Conservation (phyloP, 352 stramenopile genomes). For the Phytophthora vignae region DNA sequence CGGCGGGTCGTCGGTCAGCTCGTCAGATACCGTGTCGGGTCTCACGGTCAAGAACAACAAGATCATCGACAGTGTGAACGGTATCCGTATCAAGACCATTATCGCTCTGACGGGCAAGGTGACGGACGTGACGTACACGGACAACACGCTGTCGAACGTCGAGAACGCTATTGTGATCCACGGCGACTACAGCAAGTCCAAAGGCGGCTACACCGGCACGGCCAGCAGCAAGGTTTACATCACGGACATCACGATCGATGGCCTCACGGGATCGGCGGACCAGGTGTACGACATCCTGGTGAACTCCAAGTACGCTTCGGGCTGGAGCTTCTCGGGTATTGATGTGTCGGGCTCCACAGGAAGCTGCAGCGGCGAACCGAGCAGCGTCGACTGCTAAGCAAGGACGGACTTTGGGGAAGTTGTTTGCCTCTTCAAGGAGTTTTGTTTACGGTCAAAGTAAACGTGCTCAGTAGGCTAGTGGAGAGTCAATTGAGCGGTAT, state of each 20-base stretch:
- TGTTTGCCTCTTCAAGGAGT: not conserved
- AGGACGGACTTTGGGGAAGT: not conserved
- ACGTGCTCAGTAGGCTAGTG: not conserved
- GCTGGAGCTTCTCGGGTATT: conserved; percentile 29
- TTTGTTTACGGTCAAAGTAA: not conserved
- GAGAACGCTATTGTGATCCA: conserved; percentile 29
- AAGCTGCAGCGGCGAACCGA: conserved; percentile 30
- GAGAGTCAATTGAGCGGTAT: not conserved
- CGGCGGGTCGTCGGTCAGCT: conserved; percentile 17
- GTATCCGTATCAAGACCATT: conserved; percentile 42
- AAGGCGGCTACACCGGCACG: conserved; percentile 19
- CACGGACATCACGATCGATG: conserved; percentile 25
- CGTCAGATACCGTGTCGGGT: conserved; percentile 31
- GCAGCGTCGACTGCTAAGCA: conserved; percentile 25
- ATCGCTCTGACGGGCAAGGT: conserved; percentile 38
- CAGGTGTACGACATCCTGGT: conserved; percentile 34
- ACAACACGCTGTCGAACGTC: conserved; percentile 35
- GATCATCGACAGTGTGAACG: conserved; percentile 42
- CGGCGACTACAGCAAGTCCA: conserved; percentile 29
- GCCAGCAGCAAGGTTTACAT: conserved; percentile 26
- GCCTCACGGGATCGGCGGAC: conserved; percentile 22
- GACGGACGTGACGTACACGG: conserved; percentile 24
- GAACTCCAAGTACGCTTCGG: conserved; percentile 27
- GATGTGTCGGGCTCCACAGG: conserved; percentile 16
- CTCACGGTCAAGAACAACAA: conserved; percentile 39